Evolutionary conservation across 2,329 filamentous ascomycete genomes (phyloP), one percentile per base, ranked within the genome.

Genomic region (Xylariaceae sp.): DNA sequence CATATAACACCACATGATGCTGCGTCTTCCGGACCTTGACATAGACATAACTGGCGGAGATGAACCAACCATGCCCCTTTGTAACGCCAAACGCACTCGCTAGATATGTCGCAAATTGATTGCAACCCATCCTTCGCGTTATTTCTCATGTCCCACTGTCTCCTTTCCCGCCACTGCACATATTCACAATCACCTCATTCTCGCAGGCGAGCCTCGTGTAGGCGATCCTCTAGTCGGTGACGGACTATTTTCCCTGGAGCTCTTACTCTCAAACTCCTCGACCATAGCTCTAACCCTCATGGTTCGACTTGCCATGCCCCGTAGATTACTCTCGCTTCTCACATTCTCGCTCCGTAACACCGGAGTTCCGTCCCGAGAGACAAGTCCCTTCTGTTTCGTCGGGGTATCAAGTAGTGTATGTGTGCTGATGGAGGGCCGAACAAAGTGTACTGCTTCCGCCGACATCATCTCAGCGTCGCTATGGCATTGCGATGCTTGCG

Each of bases 201-300:
- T 28, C 16, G 42, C 11, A 10, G 45, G 43, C 14, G 50, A 45
- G 7, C 46, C 60, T 33, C 51, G 45, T n/a, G 58, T n/a, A 18
- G 58, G 54, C 40, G 51, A 44, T 3, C 45, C 45, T 6, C 49
- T 41, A 12, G 38, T n/a, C 14, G 47, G 31, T 7, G 50, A 28
- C 5, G 63, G 75, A 69, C 76, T 80, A 5, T 59, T 64, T 19
- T 72, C 71, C 40, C 72, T 68, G 36, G 72, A 69, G 55, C 74
- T 79, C 48, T 67, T 65, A 33, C 65, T 73, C 71, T 84, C 81
- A 53, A 83, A 73, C 53, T 69, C 75, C 60, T 83, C 73, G 38
- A 84, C 79, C 78, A 84, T 81, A 42, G 74, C 72, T 43, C 80
- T 63, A 28, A 84, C 81, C 34, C 73, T 66, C 13, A 75, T 75